Percentiles rank a stretch among this genome's conserved stretches.
These are phyloP conservation scores for Blastobotrys serpentis DNA, from an alignment of 1,139 yeast species.

Conservation along the genomic window DNA sequence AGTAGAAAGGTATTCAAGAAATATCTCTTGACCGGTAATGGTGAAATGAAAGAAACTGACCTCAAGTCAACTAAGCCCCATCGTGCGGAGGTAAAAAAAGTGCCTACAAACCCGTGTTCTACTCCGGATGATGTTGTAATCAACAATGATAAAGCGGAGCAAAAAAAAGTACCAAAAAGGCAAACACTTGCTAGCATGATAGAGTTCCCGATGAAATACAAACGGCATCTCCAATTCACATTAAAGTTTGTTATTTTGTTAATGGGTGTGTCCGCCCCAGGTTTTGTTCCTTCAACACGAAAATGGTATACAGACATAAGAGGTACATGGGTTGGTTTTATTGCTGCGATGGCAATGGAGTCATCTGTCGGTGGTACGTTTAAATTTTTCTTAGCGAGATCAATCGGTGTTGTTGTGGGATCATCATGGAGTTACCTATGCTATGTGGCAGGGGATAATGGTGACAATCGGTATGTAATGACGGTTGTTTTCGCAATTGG, in stretches of 20 bases:
- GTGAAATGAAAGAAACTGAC: constrained; percentile 29
- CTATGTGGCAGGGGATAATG: constrained; percentile 44
- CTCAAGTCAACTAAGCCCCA: constrained; percentile 22
- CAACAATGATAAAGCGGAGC: background rate
- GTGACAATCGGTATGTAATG: constrained; percentile 45
- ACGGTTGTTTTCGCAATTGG: constrained; percentile 45
- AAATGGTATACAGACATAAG: constrained; percentile 47
- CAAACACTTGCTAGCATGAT: constrained; percentile 22
- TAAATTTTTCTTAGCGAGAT: constrained; percentile 47
- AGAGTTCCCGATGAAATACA: constrained; percentile 33
- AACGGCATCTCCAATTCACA: constrained; percentile 45
- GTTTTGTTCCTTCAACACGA: constrained; percentile 46
- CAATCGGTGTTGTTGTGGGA: constrained; percentile 48
- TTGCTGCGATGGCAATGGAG: constrained; percentile 49
- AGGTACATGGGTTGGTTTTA: constrained; percentile 55
- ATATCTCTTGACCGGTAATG: constrained; percentile 37
- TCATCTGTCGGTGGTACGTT: constrained; percentile 53
- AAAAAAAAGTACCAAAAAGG: background rate
- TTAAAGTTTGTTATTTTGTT: constrained; percentile 47
- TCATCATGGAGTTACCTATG: constrained; percentile 51
- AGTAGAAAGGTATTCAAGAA: constrained; percentile 37
- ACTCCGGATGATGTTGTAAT: background rate
- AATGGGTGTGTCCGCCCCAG: constrained; percentile 50
- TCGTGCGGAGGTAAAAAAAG: constrained; percentile 12
- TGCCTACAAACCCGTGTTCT: background rate